Evolutionary conservation across 495 filamentous ascomycete genomes (phyloP), one percentile per base, ranked within the genome.

Genomic region (Letharia columbiana): DNA sequence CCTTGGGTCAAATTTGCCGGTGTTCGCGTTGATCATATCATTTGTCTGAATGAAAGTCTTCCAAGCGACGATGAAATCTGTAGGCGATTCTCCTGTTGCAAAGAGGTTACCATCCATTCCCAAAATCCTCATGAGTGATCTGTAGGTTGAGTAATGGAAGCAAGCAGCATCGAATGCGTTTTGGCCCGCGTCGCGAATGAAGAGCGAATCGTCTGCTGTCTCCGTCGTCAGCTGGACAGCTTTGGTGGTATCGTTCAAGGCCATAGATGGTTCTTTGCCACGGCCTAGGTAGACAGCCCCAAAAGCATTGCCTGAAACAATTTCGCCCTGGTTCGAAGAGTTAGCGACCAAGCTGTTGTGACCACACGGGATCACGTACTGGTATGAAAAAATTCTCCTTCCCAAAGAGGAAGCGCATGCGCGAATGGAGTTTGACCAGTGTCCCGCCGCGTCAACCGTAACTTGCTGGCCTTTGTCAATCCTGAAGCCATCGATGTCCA

Each of bases 111-210:
- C 79, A 65, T 82, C 80, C 66, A 83, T 74, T 0, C 80, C 80
- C 4, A 83, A 71, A 61, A 83, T 82, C 18, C 81, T 73, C 56
- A 77, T 77, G 66, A 83, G 73, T 23, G 73, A 74, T 47, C 80
- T 77, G 68, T 83, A 82, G 54, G 79, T 78, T 2, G 77, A 76
- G 63, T 83, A 83, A 59, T 81, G 78, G 73, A 83, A 78, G 68
- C 79, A 71, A 62, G 80, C 69, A 54, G 75, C 67, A 76, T 84
- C 74, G 68, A 78, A 67, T 61, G 81, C 70, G 68, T 73, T 71
- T 62, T 73, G 72, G 20, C 73, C 73, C 28, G 71, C 63, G 7
- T 71, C 67, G 58, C 76, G 73, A 57, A 77, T 67, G 66, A 73
- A 75, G 11, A 69, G 50, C 28, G 69, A 69, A 35, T 69, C 63